phyloP scores from a whole-genome alignment of 1,284 basidiomycete genomes.

The Golubevia pallescens region DNA sequence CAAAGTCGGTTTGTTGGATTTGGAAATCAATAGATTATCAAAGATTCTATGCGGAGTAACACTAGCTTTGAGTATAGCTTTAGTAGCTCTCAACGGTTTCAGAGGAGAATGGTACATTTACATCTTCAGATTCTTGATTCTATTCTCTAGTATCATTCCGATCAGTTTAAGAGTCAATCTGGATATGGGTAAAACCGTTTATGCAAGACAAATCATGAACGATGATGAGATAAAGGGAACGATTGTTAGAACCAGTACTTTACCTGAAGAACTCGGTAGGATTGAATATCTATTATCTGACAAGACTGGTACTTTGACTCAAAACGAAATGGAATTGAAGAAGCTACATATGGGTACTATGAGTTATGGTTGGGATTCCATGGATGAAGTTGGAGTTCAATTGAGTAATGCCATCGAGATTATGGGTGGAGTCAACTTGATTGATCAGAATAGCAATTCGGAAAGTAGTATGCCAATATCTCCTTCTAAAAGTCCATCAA shows the following conservation, averaged over 20 bases:
- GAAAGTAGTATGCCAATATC: constrained; percentile 12
- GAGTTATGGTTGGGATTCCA: constrained; percentile 92
- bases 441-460: constrained; percentile 3
- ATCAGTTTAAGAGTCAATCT: constrained; percentile 97
- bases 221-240: constrained; percentile 92
- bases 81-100: constrained; percentile 96
- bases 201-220: constrained; percentile 91
- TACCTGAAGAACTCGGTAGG: constrained; percentile 94
- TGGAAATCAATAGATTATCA: constrained; percentile 93
- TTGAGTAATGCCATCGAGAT: constrained; percentile 78
- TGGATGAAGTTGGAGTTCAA: constrained; percentile 95
- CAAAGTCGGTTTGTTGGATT: constrained; percentile 88
- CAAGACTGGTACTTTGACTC: constrained; percentile 96
- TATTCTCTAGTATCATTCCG: constrained; percentile 98
- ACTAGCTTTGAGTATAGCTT: constrained; percentile 84
- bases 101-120: constrained; percentile 95
- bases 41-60: constrained; percentile 97
- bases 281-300: constrained; percentile 96
- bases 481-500: constrained; percentile 11
- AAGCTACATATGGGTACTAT: constrained; percentile 98
- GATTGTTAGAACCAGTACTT: constrained; percentile 92
- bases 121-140: constrained; percentile 92
- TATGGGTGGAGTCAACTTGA: constrained; percentile 16
- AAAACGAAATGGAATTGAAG: constrained; percentile 99
- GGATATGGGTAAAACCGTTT: constrained; percentile 99